Evolutionary conservation across 2,329 filamentous ascomycete genomes (phyloP).

Genomic region (Aspergillus sp.): DNA sequence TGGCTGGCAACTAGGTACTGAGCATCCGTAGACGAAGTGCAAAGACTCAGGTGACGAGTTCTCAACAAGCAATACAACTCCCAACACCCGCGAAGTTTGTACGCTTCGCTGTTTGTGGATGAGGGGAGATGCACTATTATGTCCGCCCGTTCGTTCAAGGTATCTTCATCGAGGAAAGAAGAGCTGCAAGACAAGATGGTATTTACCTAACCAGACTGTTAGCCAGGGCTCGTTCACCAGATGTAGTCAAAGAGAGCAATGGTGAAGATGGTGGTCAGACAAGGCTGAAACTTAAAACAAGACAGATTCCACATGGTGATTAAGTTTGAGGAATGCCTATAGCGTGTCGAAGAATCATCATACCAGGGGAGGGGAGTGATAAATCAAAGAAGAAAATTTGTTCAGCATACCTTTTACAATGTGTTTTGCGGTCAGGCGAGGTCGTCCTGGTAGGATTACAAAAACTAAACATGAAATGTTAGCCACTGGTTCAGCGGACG

Average conservation of each 20-base stretch:
- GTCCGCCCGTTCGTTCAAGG: conserved; percentile 69
- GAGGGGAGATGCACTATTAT: conserved; percentile 56
- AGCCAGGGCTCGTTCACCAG: conserved; percentile 25
- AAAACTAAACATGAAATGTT: neutral
- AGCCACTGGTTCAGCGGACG: conserved; percentile 11
- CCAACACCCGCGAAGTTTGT: conserved; percentile 63
- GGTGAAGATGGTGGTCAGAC: conserved; percentile 52
- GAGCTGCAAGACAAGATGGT: conserved; percentile 18
- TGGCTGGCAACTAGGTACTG: conserved; percentile 12
- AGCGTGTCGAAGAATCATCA: conserved; percentile 65
- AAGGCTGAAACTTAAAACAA: conserved; percentile 67
- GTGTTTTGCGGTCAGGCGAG: neutral
- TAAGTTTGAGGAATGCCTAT: conserved; percentile 69
- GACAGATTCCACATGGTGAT: conserved; percentile 65
- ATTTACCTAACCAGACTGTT: conserved; percentile 37
- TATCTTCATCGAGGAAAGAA: conserved; percentile 55
- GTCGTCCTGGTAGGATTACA: neutral
- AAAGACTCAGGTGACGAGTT: conserved; percentile 63
- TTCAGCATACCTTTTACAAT: conserved; percentile 46
- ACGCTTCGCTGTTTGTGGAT: conserved; percentile 58
- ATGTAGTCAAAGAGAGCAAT: conserved; percentile 17
- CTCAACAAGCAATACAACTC: conserved; percentile 64
- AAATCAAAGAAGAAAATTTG: conserved; percentile 11
- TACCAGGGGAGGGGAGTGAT: conserved; percentile 33
- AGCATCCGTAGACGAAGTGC: conserved; percentile 28